phyloP scores from a whole-genome alignment of 2,329 filamentous ascomycete genomes.

The Cryphonectria japonica region DNA sequence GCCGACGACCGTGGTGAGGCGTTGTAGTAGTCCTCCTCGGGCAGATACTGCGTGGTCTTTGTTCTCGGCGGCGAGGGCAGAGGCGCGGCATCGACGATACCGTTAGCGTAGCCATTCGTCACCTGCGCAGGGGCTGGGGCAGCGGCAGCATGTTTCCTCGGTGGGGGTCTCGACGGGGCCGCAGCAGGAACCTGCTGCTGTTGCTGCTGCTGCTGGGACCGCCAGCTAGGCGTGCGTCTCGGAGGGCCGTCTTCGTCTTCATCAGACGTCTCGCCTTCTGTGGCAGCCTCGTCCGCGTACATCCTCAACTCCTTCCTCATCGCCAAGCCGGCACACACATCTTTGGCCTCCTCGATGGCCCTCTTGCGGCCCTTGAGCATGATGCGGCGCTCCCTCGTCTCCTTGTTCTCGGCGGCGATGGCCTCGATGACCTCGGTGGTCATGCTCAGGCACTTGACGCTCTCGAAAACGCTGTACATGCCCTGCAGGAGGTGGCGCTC shows the following conservation, averaged over 20 bases:
- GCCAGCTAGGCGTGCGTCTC: neutral
- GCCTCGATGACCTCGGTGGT: constrained; percentile 49
- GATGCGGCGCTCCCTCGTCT: constrained; percentile 53
- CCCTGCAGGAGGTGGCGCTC: constrained; percentile 56
- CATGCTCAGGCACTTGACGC: constrained; percentile 55
- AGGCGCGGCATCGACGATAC: constrained; percentile 15
- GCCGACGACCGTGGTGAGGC: constrained; percentile 30
- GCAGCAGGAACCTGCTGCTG: constrained; percentile 3
- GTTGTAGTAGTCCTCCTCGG: constrained; percentile 31
- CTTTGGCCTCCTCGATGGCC: constrained; percentile 55
- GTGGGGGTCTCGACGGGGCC: constrained; percentile 10
- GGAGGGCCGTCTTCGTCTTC: constrained; percentile 22
- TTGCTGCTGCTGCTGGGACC: constrained; percentile 1
- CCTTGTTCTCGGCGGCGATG: constrained; percentile 58
- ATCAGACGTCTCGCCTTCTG: constrained; percentile 34
- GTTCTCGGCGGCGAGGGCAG: constrained; percentile 21
- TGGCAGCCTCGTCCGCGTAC: constrained; percentile 35
- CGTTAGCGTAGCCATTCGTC: constrained; percentile 25
- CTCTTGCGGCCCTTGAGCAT: constrained; percentile 52
- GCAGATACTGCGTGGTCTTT: constrained; percentile 29
- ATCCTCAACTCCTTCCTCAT: constrained; percentile 55
- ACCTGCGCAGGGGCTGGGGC: constrained; percentile 1
- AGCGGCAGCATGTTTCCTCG: constrained; percentile 11
- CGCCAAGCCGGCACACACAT: constrained; percentile 53
- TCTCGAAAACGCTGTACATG: constrained; percentile 57